Conservation (phyloP, 73 alveolate species). For the Uronychia setigera region DNA sequence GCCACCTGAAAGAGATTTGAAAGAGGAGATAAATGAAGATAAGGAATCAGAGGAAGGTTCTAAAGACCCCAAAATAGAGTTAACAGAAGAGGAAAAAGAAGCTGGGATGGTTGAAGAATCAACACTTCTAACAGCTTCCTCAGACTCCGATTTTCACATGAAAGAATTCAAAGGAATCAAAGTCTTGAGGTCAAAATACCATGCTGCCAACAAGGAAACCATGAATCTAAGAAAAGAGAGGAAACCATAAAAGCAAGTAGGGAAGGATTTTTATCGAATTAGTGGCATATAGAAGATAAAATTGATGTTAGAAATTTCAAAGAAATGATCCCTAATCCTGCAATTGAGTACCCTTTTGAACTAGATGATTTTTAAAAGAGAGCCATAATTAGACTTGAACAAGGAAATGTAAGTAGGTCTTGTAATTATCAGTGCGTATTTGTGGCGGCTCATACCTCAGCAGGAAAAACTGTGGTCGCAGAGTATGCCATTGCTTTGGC, state of each 20-base stretch:
- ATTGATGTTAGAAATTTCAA: slow-evolving; percentile 27
- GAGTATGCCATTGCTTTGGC: slow-evolving; percentile 99
- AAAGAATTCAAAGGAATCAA: background rate
- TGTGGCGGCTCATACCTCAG: slow-evolving; percentile 99
- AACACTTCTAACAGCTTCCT: background rate
- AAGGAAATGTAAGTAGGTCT: slow-evolving; percentile 25
- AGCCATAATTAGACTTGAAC: slow-evolving; percentile 91
- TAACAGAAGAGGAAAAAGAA: background rate
- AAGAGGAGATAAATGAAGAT: background rate
- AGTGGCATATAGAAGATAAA: background rate
- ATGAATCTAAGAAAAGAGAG: background rate
- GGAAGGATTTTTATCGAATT: background rate
- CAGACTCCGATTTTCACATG: background rate
- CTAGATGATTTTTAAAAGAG: slow-evolving; percentile 94
- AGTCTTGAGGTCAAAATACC: background rate
- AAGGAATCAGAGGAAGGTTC: background rate
- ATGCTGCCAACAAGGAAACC: background rate
- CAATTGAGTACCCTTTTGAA: slow-evolving; percentile 84
- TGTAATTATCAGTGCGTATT: slow-evolving; percentile 80
- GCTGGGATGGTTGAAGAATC: background rate
- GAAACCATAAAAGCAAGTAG: background rate
- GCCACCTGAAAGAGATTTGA: background rate
- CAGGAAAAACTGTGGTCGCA: slow-evolving; percentile 99
- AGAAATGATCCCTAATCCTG: slow-evolving; percentile 58
- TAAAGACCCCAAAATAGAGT: background rate